Base-by-base conservation (phyloP, 768 basidiomycete genomes). In the Termitomyces sp. region DNA sequence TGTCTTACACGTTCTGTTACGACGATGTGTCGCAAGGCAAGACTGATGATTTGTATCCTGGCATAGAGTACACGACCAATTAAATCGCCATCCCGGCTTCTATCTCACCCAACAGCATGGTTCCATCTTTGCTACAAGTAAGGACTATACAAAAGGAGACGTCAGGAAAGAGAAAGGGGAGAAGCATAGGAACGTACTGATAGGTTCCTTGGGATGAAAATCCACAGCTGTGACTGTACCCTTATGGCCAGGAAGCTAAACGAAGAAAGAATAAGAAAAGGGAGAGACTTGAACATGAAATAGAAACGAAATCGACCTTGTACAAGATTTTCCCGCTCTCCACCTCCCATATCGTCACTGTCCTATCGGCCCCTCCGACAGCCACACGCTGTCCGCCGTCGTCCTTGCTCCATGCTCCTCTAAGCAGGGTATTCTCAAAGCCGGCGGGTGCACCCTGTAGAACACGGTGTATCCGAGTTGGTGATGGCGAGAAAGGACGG, bases 201-300 rank as follows among this genome's bases (percentile, higher is more conserved):
- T 95, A 11, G 95, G 95, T 65, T 97, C 95, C 66, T 87, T 92
- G 9, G 96, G 95, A 69, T 96, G 94, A 78, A 96, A 97, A 64
- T 96, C 97, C 0, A 94, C 92, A n/a, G 88, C 77, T 1, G 93
- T 95, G 14, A 98, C 95, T 0, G 95, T 95, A 11, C 96, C 95
- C 70, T 93, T 97, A 71, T 99, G 96, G 14, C 96, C 96, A 38
- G 96, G 93, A 56, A 98, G 81, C 91, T 92, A 59, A 34, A 46
- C 9, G 54, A 38, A 41, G 40, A 25, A 29, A 32, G 38, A 19
- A 16, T 37, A 2, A 19, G 14, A 21, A n/a, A 29, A n/a, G 17
- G 14, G 17, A n/a, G 21, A n/a, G 17, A 23, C 10, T 16, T 8
- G 32, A 31, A 12, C 9, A 17, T 31, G 32, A 19, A 55, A n/a